Conservation (phyloP, 805 yeast genomes). For the Wickerhamomyces chaumierensis region DNA sequence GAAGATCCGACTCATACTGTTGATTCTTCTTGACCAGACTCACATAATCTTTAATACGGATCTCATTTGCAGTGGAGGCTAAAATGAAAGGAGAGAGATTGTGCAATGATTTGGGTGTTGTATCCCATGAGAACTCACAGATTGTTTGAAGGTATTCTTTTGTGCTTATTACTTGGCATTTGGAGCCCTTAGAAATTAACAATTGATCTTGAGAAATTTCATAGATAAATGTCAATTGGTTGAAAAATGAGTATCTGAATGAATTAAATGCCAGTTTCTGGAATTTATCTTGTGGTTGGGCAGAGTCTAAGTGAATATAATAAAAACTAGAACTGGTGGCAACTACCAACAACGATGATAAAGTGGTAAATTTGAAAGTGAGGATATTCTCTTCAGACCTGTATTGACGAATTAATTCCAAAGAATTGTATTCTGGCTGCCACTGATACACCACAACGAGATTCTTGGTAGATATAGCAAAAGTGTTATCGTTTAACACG, state of each 20-base stretch:
- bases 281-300: background rate
- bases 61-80: background rate
- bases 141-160: background rate
- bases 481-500: background rate
- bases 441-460: conserved; percentile 7
- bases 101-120: background rate
- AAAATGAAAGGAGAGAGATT: background rate
- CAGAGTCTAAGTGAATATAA: background rate
- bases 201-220: background rate
- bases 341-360: conserved; percentile 4
- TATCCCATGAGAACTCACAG: background rate
- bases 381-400: conserved; percentile 18
- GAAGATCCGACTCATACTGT: background rate
- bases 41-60: background rate
- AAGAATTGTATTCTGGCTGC: conserved; percentile 9
- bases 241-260: conserved; percentile 2
- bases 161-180: background rate
- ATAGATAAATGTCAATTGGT: background rate
- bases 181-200: conserved; percentile 4
- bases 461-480: conserved; percentile 11
- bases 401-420: conserved; percentile 17
- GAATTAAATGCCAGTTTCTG: background rate
- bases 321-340: conserved; percentile 15
- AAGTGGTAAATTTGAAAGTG: conserved; percentile 9
- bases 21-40: no score